These are phyloP conservation scores for Leishmania braziliensis DNA, from an alignment of 208 protist species.

Conservation along the genomic window DNA sequence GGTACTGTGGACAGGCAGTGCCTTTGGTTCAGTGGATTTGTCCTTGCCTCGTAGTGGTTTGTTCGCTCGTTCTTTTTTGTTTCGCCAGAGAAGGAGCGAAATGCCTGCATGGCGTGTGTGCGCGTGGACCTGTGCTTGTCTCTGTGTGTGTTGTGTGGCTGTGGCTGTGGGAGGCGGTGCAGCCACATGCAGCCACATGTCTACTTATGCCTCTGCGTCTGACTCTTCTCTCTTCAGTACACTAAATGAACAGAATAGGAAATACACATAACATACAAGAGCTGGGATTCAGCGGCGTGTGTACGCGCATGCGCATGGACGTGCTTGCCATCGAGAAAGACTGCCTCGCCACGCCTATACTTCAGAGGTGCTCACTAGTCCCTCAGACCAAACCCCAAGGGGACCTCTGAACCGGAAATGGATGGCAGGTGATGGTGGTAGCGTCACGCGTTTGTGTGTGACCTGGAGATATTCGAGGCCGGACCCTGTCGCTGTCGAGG, in stretches of 20 bases:
- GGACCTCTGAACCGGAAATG: background rate
- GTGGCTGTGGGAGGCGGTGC: background rate
- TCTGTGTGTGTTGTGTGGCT: background rate
- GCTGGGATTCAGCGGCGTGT: background rate
- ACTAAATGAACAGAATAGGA: background rate
- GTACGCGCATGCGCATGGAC: background rate
- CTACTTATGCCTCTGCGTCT: background rate
- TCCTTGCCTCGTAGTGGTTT: background rate
- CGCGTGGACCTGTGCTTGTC: background rate
- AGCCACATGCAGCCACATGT: background rate
- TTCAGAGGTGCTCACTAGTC: background rate
- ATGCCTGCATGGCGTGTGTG: background rate
- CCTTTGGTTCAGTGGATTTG: background rate
- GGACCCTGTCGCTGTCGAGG: background rate
- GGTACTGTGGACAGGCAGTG: background rate
- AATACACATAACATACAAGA: background rate
- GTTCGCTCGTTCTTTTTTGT: background rate
- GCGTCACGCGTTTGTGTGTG: background rate
- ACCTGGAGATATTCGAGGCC: background rate
- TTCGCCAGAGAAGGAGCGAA: background rate
- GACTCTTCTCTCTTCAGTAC: background rate
- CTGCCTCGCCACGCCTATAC: background rate
- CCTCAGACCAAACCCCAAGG: background rate
- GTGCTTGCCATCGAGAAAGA: too few relatives aligned
- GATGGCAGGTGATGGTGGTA: background rate